These are phyloP conservation scores for Gautieria morchelliformis DNA, from an alignment of 768 basidiomycete genomes.

Conservation along the genomic window DNA sequence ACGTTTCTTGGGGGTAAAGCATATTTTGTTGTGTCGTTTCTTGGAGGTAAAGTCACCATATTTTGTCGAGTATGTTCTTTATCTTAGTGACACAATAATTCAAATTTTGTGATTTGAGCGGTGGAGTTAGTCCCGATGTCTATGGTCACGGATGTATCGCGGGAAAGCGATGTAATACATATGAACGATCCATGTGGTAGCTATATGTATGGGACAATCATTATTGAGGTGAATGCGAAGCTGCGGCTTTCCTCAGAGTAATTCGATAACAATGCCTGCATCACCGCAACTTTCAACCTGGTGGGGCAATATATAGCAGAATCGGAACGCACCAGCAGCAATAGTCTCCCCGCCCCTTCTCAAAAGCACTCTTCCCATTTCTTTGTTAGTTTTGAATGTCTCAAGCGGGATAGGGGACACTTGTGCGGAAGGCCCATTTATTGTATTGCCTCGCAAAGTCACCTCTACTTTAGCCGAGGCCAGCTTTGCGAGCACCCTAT, in stretches of 20 bases:
- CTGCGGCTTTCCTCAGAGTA: background rate
- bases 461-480: constrained; percentile 82
- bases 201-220: no score
- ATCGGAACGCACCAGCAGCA: constrained; percentile 56
- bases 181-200: no score
- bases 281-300: background rate
- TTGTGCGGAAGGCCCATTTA: constrained; percentile 35
- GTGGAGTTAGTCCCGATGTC: no score
- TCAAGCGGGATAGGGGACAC: constrained; percentile 74
- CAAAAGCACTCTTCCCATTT: constrained; percentile 89
- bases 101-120: no score
- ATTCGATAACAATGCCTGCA: background rate
- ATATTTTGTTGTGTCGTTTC: no score
- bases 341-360: constrained; percentile 90
- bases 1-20: no score
- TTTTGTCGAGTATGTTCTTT: no score
- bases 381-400: constrained; percentile 79
- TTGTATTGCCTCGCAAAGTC: constrained; percentile 48
- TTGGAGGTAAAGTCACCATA: no score
- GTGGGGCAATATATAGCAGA: background rate
- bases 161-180: no score
- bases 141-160: no score
- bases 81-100: no score
- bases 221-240: background rate
- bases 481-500: constrained; percentile 78